These are phyloP conservation scores for Diphasiastrum complanatum DNA, from an alignment of 83 land plant genomes.

Conservation along the genomic window DNA sequence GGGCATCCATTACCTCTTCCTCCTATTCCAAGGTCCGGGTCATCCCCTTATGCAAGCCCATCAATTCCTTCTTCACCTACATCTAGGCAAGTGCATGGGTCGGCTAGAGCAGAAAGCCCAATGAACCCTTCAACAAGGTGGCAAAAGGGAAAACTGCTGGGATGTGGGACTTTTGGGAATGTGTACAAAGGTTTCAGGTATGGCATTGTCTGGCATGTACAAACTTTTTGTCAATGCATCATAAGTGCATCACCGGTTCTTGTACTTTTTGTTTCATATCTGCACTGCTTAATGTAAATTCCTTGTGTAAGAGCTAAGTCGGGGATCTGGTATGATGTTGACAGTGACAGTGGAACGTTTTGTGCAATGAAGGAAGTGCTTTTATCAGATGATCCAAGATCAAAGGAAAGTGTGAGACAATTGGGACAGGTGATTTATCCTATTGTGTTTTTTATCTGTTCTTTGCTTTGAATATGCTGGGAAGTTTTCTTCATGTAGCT, in stretches of 20 bases:
- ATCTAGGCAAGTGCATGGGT: not conserved
- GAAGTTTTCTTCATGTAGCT: not conserved
- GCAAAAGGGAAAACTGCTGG: slow-evolving; percentile 35
- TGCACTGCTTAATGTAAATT: not conserved
- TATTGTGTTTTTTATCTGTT: not conserved
- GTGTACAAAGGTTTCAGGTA: slow-evolving; percentile 39
- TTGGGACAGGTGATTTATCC: slow-evolving; percentile 32
- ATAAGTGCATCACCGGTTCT: too few relatives aligned
- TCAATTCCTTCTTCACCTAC: slow-evolving; percentile 8
- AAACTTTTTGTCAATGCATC: not conserved
- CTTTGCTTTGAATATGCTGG: not conserved
- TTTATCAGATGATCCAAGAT: slow-evolving; percentile 31
- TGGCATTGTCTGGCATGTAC: not conserved
- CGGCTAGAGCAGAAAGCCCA: slow-evolving; percentile 12
- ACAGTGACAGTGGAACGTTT: slow-evolving; percentile 36
- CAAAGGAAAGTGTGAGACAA: slow-evolving; percentile 33
- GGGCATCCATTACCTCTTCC: slow-evolving; percentile 15
- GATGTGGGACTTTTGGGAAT: slow-evolving; percentile 32
- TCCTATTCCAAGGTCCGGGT: not conserved
- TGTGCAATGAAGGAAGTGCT: slow-evolving; percentile 42
- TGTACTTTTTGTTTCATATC: too few relatives aligned
- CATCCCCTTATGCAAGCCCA: not conserved
- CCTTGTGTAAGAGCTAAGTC: not conserved
- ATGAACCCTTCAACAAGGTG: slow-evolving; percentile 16
- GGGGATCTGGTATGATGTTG: too few relatives aligned